Conservation (phyloP, 495 filamentous ascomycete species). For the Penicillium nucicola region DNA sequence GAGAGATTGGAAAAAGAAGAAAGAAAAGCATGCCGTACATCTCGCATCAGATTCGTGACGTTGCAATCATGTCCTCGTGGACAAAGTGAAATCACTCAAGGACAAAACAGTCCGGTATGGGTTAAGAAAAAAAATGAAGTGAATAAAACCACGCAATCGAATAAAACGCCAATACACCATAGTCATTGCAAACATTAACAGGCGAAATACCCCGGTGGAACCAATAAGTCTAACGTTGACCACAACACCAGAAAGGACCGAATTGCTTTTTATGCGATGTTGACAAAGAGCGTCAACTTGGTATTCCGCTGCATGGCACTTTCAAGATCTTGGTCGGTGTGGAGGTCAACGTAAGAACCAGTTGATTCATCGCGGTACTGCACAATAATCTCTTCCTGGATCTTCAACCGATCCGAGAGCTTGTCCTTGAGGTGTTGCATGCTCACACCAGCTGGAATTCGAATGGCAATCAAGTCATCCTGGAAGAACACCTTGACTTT, state of each 20-base stretch:
- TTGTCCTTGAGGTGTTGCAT: slow-evolving; percentile 80
- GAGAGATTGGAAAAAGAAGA: slow-evolving; percentile 10
- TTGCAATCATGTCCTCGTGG: slow-evolving; percentile 17
- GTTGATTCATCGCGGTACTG: slow-evolving; percentile 86
- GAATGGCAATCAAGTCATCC: slow-evolving; percentile 86
- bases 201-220: slow-evolving; percentile 6
- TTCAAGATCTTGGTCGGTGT: slow-evolving; percentile 77
- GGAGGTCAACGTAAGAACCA: slow-evolving; percentile 66
- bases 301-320: slow-evolving; percentile 77
- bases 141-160: slow-evolving; percentile 5
- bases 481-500: slow-evolving; percentile 95
- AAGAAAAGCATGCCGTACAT: slow-evolving; percentile 29
- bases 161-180: slow-evolving; percentile 33
- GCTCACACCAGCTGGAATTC: slow-evolving; percentile 75
- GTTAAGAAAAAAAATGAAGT: slow-evolving; percentile 7
- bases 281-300: slow-evolving; percentile 80
- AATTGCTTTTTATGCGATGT: slow-evolving; percentile 40
- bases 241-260: not conserved
- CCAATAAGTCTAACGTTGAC: slow-evolving; percentile 23
- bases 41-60: slow-evolving; percentile 29
- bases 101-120: slow-evolving; percentile 13
- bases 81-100: slow-evolving; percentile 20
- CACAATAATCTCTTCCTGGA: slow-evolving; percentile 68
- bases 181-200: slow-evolving; percentile 21
- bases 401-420: slow-evolving; percentile 71